Percentiles rank a stretch among this genome's conserved stretches.
Conservation (phyloP, 495 filamentous ascomycete genomes). For the Talaromyces proteolyticus region DNA sequence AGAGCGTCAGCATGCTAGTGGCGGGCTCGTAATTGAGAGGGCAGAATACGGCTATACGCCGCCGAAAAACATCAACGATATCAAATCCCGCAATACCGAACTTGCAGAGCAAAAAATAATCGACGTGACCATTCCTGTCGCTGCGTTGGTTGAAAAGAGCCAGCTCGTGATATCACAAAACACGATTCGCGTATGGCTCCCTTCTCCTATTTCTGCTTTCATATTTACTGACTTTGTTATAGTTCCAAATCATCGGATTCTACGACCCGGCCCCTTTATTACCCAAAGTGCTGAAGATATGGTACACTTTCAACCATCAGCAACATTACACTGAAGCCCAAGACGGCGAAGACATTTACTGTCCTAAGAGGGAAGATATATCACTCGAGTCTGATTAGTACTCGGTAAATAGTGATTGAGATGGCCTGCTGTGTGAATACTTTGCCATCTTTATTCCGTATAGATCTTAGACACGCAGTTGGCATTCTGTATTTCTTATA, state of each 20-base stretch:
- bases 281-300: constrained; percentile 45
- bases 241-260: constrained; percentile 51
- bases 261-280: constrained; percentile 50
- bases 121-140: constrained; percentile 45
- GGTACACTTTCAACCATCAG: constrained; percentile 44
- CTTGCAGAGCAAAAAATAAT: constrained; percentile 21
- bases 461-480: too few species aligned
- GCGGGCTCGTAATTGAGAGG: constrained; percentile 32
- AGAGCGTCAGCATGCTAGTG: constrained; percentile 25
- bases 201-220: neutral
- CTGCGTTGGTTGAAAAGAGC: constrained; percentile 38
- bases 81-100: constrained; percentile 14
- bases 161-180: constrained; percentile 39
- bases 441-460: too few species aligned
- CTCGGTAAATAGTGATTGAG: too few species aligned
- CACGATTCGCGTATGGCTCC: constrained; percentile 27
- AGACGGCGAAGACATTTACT: constrained; percentile 36
- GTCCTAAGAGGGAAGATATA: constrained; percentile 21
- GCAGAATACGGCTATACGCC: constrained; percentile 39
- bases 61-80: constrained; percentile 11
- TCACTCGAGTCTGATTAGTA: too few species aligned
- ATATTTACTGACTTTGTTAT: constrained; percentile 12
- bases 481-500: too few species aligned
- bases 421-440: neutral
- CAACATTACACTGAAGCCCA: constrained; percentile 38